A percentile compares a stretch with the other conserved stretches of the same genome.
Conservation (phyloP, 805 yeast species). For the Candida loeiensis region DNA sequence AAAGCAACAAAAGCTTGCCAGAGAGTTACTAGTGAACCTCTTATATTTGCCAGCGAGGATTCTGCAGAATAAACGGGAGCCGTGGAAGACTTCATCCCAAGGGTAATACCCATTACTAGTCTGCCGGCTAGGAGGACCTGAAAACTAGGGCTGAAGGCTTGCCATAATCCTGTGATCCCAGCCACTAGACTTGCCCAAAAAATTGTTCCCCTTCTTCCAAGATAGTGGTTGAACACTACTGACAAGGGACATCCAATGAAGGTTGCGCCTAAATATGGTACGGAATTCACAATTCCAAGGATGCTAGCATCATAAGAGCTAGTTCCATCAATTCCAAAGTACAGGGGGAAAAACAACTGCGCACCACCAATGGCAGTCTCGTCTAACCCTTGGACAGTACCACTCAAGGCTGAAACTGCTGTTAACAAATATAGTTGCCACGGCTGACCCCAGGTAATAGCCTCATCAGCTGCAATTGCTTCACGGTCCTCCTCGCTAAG, state of each 20-base stretch:
- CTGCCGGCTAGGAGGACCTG: constrained; percentile 13
- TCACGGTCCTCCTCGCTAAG: not conserved
- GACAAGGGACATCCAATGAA: constrained; percentile 10
- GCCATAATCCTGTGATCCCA: constrained; percentile 14
- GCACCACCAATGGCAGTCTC: constrained; percentile 19
- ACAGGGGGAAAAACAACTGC: constrained; percentile 9
- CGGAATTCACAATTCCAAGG: constrained; percentile 12
- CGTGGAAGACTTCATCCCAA: constrained; percentile 14
- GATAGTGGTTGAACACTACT: constrained; percentile 7
- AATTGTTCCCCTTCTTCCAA: constrained; percentile 13
- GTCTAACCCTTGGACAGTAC: constrained; percentile 13
- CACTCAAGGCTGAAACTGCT: constrained; percentile 9
- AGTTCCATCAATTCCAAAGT: constrained; percentile 12
- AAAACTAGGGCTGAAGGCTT: constrained; percentile 13
- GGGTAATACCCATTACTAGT: constrained; percentile 14
- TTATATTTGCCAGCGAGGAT: constrained; percentile 11
- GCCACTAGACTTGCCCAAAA: constrained; percentile 12
- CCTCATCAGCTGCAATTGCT: not conserved
- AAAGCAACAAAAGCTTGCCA: constrained; percentile 17
- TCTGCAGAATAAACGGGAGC: constrained; percentile 16
- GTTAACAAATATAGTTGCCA: constrained; percentile 5
- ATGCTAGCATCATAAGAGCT: constrained; percentile 13
- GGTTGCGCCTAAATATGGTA: constrained; percentile 13
- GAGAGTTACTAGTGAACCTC: constrained; percentile 13
- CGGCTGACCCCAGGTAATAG: constrained; percentile 1